A percentile compares a stretch with the other conserved stretches of the same genome.
phyloP scores from a whole-genome alignment of 768 basidiomycete genomes.

The Tulasnella sp. region DNA sequence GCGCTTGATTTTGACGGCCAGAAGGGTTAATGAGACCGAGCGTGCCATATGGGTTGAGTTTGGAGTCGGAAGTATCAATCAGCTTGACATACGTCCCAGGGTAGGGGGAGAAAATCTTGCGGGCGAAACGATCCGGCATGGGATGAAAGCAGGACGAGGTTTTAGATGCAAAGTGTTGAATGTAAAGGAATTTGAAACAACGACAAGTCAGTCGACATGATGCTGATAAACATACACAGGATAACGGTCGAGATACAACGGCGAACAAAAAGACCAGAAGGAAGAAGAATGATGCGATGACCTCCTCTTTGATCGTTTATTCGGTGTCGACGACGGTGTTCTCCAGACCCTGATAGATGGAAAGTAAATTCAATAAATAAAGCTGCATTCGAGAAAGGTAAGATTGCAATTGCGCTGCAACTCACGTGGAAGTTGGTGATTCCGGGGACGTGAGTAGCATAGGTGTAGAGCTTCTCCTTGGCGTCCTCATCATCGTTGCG shows the following conservation, averaged over 20 bases:
- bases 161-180: not conserved
- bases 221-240: not conserved
- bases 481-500: conserved; percentile 98
- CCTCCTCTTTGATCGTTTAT: conserved; percentile 29
- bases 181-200: not conserved
- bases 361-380: conserved; percentile 13
- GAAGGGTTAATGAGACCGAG: no score
- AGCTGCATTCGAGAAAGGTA: not conserved
- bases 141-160: not conserved
- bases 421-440: conserved; percentile 77
- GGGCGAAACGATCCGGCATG: not conserved
- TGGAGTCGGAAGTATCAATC: no score
- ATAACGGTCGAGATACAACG: not conserved
- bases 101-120: no score
- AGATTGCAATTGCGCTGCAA: no score
- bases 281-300: not conserved
- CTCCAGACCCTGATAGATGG: conserved; percentile 57
- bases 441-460: conserved; percentile 62
- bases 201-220: not conserved
- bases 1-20: no score
- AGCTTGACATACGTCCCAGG: no score
- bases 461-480: conserved; percentile 94
- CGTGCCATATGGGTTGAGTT: no score
- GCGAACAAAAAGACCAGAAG: not conserved
- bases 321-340: conserved; percentile 72